Percentiles rank a stretch among this genome's conserved stretches.
phyloP scores from a whole-genome alignment of 2,329 filamentous ascomycete genomes.

The Colletotrichum sansevieriae region DNA sequence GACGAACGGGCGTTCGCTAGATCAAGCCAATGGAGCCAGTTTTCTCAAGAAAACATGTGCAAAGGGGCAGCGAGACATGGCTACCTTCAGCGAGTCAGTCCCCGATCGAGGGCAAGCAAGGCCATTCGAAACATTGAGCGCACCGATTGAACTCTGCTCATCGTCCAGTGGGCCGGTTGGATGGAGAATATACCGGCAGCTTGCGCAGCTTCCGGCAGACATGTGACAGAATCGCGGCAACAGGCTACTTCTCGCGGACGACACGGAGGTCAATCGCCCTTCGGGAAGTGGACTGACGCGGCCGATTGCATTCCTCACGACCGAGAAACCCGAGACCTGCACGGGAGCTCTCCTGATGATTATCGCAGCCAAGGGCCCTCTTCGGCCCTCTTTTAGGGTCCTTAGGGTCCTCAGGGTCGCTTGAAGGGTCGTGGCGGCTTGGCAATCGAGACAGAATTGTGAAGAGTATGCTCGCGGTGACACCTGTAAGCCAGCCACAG shows the following conservation, averaged over 20 bases:
- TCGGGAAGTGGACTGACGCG: not conserved
- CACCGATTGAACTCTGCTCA: not conserved
- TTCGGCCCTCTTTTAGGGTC: not conserved
- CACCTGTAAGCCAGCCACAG: not conserved
- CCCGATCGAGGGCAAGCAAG: not conserved
- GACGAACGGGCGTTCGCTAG: constrained; percentile 27
- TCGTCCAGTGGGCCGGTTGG: not conserved
- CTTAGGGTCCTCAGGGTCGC: not conserved
- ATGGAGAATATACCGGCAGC: not conserved
- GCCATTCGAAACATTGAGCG: not conserved
- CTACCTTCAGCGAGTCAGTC: not conserved
- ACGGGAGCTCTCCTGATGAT: constrained; percentile 1
- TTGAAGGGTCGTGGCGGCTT: not conserved
- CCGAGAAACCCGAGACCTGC: not conserved
- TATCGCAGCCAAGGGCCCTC: not conserved
- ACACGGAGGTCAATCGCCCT: not conserved
- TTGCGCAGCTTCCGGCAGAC: constrained; percentile 17
- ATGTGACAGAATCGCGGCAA: constrained; percentile 13
- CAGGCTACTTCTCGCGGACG: constrained; percentile 23
- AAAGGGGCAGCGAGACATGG: constrained; percentile 15
- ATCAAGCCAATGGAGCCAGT: not conserved
- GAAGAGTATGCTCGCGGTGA: not conserved
- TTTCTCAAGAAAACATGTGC: constrained; percentile 2
- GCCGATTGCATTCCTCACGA: constrained; percentile 21
- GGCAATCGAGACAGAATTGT: constrained; percentile 6